Conservation (phyloP, 306 rosid species). For the Cicer judaicum region DNA sequence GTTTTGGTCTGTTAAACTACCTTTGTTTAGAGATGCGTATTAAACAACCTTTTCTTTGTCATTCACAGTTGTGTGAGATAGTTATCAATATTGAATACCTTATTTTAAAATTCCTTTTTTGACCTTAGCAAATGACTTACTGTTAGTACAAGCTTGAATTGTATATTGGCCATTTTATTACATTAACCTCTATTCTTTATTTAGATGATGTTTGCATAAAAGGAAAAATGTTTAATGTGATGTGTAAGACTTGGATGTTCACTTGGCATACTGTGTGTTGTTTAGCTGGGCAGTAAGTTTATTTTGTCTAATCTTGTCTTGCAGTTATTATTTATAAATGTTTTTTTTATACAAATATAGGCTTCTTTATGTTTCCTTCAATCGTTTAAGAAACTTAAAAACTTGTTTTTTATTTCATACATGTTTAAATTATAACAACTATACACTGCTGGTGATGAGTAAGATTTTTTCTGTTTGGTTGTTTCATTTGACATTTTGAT, state of each 20-base stretch:
- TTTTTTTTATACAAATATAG: background rate
- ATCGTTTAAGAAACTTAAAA: slow-evolving; percentile 32
- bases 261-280: slow-evolving; percentile 12
- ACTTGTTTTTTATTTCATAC: background rate
- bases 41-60: background rate
- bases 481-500: slow-evolving; percentile 49
- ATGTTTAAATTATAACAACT: slow-evolving; percentile 20
- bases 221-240: slow-evolving; percentile 2
- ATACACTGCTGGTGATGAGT: slow-evolving; percentile 10
- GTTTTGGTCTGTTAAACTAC: slow-evolving; percentile 35
- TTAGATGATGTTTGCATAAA: slow-evolving; percentile 21
- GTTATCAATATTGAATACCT: slow-evolving; percentile 27
- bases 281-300: slow-evolving; percentile 20
- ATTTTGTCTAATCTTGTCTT: slow-evolving; percentile 13
- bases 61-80: slow-evolving; percentile 2
- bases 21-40: slow-evolving; percentile 31
- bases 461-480: slow-evolving; percentile 11
- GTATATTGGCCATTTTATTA: slow-evolving; percentile 6
- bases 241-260: slow-evolving; percentile 19
- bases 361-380: slow-evolving; percentile 7
- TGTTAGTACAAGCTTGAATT: slow-evolving; percentile 22
- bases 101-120: background rate
- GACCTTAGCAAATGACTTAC: slow-evolving; percentile 9
- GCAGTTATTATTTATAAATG: slow-evolving; percentile 15
- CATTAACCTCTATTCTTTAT: slow-evolving; percentile 23